Percentiles rank a stretch among this genome's conserved stretches.
These are phyloP conservation scores for Podaxis pistillaris DNA, from an alignment of 768 basidiomycete species.

Conservation along the genomic window DNA sequence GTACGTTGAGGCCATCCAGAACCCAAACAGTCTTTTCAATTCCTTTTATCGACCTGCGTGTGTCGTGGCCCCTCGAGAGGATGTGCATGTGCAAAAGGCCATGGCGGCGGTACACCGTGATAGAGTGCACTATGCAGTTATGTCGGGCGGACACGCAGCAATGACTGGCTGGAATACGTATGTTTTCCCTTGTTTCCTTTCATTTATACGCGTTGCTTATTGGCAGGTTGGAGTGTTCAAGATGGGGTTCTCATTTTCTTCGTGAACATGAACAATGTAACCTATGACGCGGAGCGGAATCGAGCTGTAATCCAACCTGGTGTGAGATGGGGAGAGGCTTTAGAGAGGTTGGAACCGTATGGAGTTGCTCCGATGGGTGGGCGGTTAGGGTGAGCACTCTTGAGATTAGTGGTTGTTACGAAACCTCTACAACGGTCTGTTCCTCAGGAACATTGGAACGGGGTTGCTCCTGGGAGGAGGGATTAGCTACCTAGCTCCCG, in stretches of 20 bases:
- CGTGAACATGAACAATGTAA: slow-evolving; percentile 34
- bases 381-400: slow-evolving; percentile 28
- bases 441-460: slow-evolving; percentile 37
- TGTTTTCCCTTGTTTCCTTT: slow-evolving; percentile 14
- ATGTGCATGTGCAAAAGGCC: slow-evolving; percentile 32
- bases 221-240: slow-evolving; percentile 27
- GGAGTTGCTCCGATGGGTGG: slow-evolving; percentile 46
- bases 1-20: slow-evolving; percentile 12
- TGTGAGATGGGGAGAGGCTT: slow-evolving; percentile 39
- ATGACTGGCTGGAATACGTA: slow-evolving; percentile 46
- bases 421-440: not conserved
- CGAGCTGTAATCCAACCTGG: slow-evolving; percentile 42
- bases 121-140: slow-evolving; percentile 38
- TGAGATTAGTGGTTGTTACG: not conserved
- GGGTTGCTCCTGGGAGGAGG: slow-evolving; percentile 45
- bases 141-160: slow-evolving; percentile 40
- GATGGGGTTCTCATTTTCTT: slow-evolving; percentile 39
- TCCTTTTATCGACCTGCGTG: slow-evolving; percentile 30
- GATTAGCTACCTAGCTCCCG: slow-evolving; percentile 36
- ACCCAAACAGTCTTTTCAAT: slow-evolving; percentile 37
- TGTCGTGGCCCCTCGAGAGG: slow-evolving; percentile 32
- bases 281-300: slow-evolving; percentile 33
- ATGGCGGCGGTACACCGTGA: slow-evolving; percentile 36
- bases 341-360: slow-evolving; percentile 30
- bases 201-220: slow-evolving; percentile 2